phyloP scores from a whole-genome alignment of 768 basidiomycete species.

The Amanita molliuscula region DNA sequence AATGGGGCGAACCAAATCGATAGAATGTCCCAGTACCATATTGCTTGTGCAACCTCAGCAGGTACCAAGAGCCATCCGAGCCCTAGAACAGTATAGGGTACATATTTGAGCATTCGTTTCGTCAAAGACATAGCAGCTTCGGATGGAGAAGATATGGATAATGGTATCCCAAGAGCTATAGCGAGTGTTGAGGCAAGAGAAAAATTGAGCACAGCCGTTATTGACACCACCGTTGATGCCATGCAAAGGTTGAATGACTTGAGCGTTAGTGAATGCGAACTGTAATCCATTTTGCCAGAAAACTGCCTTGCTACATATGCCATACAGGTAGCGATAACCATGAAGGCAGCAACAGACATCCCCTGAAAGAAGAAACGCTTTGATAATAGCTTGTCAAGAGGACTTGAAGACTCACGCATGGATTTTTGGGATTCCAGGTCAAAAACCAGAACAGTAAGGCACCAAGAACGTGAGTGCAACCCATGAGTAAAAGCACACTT shows the following conservation, averaged over 20 bases:
- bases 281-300: conserved; percentile 15
- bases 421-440: conserved; percentile 33
- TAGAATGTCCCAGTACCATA: conserved; percentile 74
- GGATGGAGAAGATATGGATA: conserved; percentile 33
- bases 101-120: conserved; percentile 19
- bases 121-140: conserved; percentile 10
- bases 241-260: conserved; percentile 73
- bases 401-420: conserved; percentile 22
- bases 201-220: conserved; percentile 86
- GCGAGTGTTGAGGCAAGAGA: conserved; percentile 74
- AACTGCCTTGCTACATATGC: conserved; percentile 17
- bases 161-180: conserved; percentile 52
- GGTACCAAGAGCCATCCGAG: conserved; percentile 48
- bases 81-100: conserved; percentile 35
- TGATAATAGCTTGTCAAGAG: background rate
- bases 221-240: conserved; percentile 77
- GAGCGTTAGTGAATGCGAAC: conserved; percentile 39
- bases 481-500: conserved; percentile 39
- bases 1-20: conserved; percentile 81
- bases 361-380: conserved; percentile 14
- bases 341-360: conserved; percentile 21
- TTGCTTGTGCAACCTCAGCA: conserved; percentile 34
- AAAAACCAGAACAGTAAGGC: conserved; percentile 37
- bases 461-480: conserved; percentile 47
- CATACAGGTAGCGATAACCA: conserved; percentile 5